Evolutionary conservation across 192 early-diverging fungal species (phyloP), one percentile per base, ranked within the genome.

Genomic region (Entomortierella chlamydospora): DNA sequence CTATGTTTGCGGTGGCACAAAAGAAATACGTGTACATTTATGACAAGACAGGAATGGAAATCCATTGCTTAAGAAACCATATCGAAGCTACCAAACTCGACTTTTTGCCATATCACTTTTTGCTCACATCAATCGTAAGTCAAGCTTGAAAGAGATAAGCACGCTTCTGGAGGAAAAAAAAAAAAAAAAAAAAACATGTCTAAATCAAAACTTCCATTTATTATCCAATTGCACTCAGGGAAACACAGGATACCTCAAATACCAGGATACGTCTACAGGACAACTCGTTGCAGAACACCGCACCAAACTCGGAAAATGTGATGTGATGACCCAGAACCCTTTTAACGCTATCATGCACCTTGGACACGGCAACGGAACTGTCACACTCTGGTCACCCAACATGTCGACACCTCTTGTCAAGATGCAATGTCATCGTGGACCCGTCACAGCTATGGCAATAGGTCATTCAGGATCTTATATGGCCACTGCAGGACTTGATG

Each of bases 21-120:
- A 97, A 98, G 78, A 92, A 94, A 82, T 92, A 95, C 68, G 95
- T 92, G 0, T 99, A 94, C 68, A 95, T 99, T 51, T 99, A 99
- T 81, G 96, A 99, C 83, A 85, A 90, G 63, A 89, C 89, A 9
- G 97, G 97, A 20, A 83, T 93, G 25, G 97, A 99, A 73, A 83
- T 99, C 25, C 97, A 99, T 82, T 91, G 93, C 61, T 68, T 99
- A 82, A 82, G 88, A 68, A 88, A 93, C 45, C 95, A 95, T 79
- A 87, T 90, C 23, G 93, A 96, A 74, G 90, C 94, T 30, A 93
- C 91, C 68, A 86, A 87, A 45, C 82, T 99, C 55, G 94, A 96
- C 42, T 99, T 97, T 70, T 79, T 99, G 66, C 95, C 95, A 29
- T 94, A 95, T 79, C 97, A 99, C 77, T 97, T 95, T 69, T 83